Base-by-base conservation (phyloP, 2,329 filamentous ascomycete species). In the Lasiodiplodia gonubiensis region DNA sequence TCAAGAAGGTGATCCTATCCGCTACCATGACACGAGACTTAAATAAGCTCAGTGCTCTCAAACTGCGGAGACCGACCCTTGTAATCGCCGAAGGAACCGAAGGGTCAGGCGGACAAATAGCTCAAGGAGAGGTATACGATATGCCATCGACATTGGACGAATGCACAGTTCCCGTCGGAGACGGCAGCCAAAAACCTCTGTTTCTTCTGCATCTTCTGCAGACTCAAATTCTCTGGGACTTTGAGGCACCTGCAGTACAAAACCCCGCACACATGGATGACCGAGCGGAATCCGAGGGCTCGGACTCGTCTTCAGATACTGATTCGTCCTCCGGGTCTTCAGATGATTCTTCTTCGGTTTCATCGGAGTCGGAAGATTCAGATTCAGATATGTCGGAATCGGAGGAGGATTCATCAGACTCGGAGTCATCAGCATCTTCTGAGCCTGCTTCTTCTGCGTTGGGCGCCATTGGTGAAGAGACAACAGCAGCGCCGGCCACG, bases 1-100 rank as follows among this genome's bases (percentile, higher is more conserved):
- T 95, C 3, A 88, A 89, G 61, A 98, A 97, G 79, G 85, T 97
- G 21, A 86, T 98, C 64, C 85, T 97, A 3, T 97, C 93, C 76
- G 95, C 94, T 6, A 97, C 94, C 0, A 93, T 98, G 88, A 97
- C 94, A 1, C 86, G 89, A 67, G 93, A 98, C 74, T 82, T 97
- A 57, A 92, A 91, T 42, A 89, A 95, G 69, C 82, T 98, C 23
- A 90, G 87, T 66, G 89, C 88, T 0, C 79, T 98, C 46, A 90
- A 86, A 68, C 83, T 98, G 35, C 83, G 85, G 33, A 85, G 91
- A 64, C 94, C 95, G 3, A 90, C 86, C 68, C 81, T 97, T 55
- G 86, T 97, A 0, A 86, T 93, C 0, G 85, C 97, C 16, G 90
- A 94, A 69, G 87, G 86, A 35, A 73, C 78, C 18, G 68, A 70